phyloP scores from a whole-genome alignment of 345 rosid genomes.

The Lenwebbia sp. region DNA sequence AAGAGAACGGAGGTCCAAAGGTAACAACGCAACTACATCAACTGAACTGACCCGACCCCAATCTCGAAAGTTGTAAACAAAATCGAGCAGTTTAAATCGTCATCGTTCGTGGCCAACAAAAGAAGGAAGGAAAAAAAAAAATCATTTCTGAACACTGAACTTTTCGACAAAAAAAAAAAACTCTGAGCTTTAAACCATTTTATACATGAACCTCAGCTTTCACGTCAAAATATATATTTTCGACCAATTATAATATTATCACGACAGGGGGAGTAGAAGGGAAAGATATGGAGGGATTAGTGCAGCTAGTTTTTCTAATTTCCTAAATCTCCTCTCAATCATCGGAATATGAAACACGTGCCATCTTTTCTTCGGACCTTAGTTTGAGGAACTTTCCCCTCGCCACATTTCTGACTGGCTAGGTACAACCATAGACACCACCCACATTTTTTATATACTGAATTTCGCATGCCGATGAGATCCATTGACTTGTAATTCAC shows the following conservation, averaged over 20 bases:
- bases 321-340: not conserved
- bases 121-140: not conserved
- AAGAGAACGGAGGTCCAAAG: not conserved
- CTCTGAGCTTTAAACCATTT: not conserved
- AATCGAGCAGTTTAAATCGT: not conserved
- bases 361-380: not conserved
- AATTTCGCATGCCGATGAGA: no score
- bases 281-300: rapidly evolving
- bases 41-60: not conserved
- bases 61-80: not conserved
- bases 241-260: rapidly evolving
- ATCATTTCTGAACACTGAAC: not conserved
- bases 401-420: not conserved
- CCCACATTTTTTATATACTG: not conserved
- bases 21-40: not conserved
- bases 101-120: not conserved
- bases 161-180: not conserved
- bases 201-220: not conserved
- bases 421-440: not conserved
- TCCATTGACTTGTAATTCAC: no score
- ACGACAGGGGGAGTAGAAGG: no score
- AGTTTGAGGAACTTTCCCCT: not conserved
- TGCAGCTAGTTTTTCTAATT: not conserved
- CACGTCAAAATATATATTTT: not conserved
- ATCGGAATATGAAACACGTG: not conserved